Conservation (phyloP, 306 rosid genomes). For the Albizia julibrissin region DNA sequence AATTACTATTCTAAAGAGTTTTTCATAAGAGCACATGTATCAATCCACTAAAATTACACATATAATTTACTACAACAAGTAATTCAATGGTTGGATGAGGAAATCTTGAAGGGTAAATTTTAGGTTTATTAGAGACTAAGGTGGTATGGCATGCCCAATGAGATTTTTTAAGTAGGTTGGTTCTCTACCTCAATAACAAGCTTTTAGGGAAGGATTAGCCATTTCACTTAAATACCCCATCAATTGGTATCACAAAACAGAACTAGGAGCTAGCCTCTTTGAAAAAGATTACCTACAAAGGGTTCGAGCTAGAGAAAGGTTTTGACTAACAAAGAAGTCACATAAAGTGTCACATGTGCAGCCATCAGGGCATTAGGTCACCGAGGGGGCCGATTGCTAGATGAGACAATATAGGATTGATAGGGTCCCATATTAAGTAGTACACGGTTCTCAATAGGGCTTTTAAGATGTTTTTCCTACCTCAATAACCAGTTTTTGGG, state of each 20-base stretch:
- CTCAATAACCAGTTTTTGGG: background rate
- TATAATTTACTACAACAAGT: background rate
- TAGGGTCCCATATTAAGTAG: background rate
- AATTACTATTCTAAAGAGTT: background rate
- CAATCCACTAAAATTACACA: slow-evolving; percentile 6
- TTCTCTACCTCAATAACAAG: background rate
- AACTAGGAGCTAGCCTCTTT: background rate
- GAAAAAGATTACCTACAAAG: background rate
- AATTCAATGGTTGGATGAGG: background rate
- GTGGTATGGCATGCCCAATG: background rate
- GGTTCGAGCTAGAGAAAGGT: background rate
- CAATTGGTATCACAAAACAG: too few species aligned
- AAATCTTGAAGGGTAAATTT: background rate
- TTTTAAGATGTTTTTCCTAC: background rate
- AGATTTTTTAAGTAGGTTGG: background rate
- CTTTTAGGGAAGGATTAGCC: background rate
- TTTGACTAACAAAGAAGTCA: background rate
- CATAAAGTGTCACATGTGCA: background rate
- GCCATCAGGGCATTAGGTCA: background rate
- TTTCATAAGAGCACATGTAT: background rate
- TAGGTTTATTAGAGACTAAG: background rate
- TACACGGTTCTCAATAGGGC: background rate
- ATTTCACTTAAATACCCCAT: background rate
- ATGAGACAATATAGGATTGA: background rate
- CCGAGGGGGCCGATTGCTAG: background rate